Evolutionary conservation across 2,329 filamentous ascomycete species (phyloP), one percentile per base, ranked within the genome.

Genomic region (Alternaria angustiovoidea): DNA sequence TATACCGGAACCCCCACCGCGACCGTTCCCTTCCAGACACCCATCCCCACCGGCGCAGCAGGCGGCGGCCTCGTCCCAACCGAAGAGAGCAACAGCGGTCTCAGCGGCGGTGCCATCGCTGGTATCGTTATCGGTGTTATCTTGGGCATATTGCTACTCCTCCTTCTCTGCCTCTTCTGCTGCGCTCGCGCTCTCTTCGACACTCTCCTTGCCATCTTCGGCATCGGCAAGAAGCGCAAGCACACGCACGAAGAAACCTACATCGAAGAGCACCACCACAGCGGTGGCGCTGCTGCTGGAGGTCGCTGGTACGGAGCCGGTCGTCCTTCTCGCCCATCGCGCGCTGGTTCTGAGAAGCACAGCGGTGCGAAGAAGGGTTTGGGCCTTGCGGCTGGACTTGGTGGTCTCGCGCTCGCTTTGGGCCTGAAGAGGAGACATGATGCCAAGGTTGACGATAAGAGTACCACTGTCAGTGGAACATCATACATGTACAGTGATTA

Each of bases 41-140:
- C 84, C 41, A 84, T 86, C n/a, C 81, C 84, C 4, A 85, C 85
- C 7, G 85, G 83, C 46, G 83, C 82, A 49, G 81, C 75, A 16
- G 75, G 81, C 36, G 78, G 76, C 34, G 78, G 75, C 3, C 73
- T 76, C 24, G 70, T 75, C 14, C 62, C 73, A 26, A 64, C 64
- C 2, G 68, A 68, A 30, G 69, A 66, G 11, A 70, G 76, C 55
- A 66, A 70, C 20, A 71, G 71, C 26, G 75, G 76, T 18, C 84
- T 94, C 54, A 91, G 88, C 69, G 86, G 84, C 43, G 91, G 91
- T 53, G 91, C 90, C 61, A 94, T 94, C 69, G 91, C 91, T 16
- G 91, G 91, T 61, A 94, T 94, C 70, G 91, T 94, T 66, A 89
- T 94, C 57, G 91, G 91, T 63, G 86, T 87, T 11, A 83, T 94